Conservation (phyloP, 306 rosid species). For the Nissolia schottii region DNA sequence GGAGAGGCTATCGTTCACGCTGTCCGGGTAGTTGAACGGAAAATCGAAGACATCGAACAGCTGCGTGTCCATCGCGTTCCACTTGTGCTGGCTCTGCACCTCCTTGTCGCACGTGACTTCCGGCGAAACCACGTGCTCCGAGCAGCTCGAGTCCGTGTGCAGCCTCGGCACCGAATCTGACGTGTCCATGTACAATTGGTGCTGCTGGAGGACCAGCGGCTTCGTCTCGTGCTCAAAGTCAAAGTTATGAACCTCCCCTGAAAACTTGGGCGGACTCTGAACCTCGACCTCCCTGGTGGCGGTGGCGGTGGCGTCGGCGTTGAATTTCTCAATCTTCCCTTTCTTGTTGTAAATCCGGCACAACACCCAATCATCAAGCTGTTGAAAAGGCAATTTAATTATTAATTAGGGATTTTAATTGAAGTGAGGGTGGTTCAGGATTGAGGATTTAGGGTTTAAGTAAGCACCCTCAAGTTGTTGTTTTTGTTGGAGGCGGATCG, state of each 20-base stretch:
- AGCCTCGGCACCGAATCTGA: slow-evolving; percentile 63
- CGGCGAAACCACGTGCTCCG: slow-evolving; percentile 77
- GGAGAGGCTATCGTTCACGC: slow-evolving; percentile 16
- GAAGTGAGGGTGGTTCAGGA: not conserved
- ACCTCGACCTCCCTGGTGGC: not conserved
- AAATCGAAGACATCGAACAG: slow-evolving; percentile 37
- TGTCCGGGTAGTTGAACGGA: slow-evolving; percentile 47
- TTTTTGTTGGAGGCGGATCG: slow-evolving; percentile 67
- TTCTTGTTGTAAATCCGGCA: slow-evolving; percentile 95
- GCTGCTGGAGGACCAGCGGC: slow-evolving; percentile 33
- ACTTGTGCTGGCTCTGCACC: slow-evolving; percentile 66
- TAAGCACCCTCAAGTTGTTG: slow-evolving; percentile 70
- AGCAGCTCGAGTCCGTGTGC: slow-evolving; percentile 63
- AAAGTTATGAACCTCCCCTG: slow-evolving; percentile 29
- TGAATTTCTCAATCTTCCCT: slow-evolving; percentile 58
- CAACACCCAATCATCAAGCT: slow-evolving; percentile 96
- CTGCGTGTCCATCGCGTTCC: slow-evolving; percentile 41
- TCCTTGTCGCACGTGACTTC: slow-evolving; percentile 67
- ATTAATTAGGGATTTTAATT: no score
- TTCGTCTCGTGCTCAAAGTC: slow-evolving; percentile 59
- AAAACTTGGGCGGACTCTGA: not conserved
- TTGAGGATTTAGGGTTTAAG: no score
- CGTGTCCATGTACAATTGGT: slow-evolving; percentile 44
- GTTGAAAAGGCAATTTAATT: no score
- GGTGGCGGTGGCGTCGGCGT: not conserved